These are phyloP conservation scores for Colletotrichum sp. DNA, from an alignment of 2,329 filamentous ascomycete genomes.

Conservation along the genomic window DNA sequence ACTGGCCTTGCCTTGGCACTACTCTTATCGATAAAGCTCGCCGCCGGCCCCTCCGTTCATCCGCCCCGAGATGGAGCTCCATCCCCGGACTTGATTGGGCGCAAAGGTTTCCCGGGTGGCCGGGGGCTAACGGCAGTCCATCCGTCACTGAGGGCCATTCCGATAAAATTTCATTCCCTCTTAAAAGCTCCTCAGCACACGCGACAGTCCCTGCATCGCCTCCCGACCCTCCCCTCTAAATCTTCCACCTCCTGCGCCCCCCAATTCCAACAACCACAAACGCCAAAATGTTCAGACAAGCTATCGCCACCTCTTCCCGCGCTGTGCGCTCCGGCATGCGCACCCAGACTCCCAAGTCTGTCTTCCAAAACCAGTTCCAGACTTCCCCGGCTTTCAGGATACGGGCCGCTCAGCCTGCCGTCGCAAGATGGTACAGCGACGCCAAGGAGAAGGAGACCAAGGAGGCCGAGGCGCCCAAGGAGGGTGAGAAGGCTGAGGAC, in stretches of 20 bases:
- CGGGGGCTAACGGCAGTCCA: constrained; percentile 11
- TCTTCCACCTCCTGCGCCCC: background rate
- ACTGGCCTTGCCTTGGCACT: background rate
- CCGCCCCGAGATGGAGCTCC: constrained; percentile 17
- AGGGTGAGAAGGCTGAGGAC: constrained; percentile 31
- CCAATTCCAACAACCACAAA: background rate
- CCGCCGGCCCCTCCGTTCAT: constrained; percentile 9
- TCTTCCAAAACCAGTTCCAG: constrained; percentile 43
- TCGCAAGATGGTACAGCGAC: constrained; percentile 55
- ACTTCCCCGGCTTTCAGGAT: constrained; percentile 38
- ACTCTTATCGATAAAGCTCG: constrained; percentile 19
- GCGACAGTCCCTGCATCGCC: constrained; percentile 9
- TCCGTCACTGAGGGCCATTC: constrained; percentile 19
- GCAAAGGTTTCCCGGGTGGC: background rate
- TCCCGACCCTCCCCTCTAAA: background rate
- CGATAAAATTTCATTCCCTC: constrained; percentile 23
- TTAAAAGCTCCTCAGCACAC: constrained; percentile 13
- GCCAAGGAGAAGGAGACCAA: constrained; percentile 35
- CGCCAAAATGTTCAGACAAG: constrained; percentile 51
- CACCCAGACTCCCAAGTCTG: constrained; percentile 37
- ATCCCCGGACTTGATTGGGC: constrained; percentile 5
- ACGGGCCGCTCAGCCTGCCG: constrained; percentile 39
- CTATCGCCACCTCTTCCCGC: constrained; percentile 47
- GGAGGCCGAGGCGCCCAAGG: constrained; percentile 26
- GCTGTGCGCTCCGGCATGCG: constrained; percentile 47